Evolutionary conservation across 2,329 filamentous ascomycete genomes (phyloP), one percentile per base, ranked within the genome.

Genomic region (Clathrospora elynae): DNA sequence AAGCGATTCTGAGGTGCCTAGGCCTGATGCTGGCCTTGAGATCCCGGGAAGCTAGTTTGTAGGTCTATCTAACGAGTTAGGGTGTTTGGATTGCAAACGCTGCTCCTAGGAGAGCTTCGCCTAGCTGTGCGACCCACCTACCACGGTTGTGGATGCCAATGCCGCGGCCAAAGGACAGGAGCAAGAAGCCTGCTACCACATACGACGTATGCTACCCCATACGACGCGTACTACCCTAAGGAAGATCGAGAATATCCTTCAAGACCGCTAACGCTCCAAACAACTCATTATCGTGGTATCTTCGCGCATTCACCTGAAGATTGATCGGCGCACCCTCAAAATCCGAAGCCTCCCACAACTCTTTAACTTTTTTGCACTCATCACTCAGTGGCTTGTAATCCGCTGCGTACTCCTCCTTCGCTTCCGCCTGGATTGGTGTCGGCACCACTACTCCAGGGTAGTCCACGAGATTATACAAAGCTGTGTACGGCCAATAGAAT

Each of bases 401-500:
- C 10, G 16, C 32, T 5, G 42, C 41, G 40, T 62, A 58, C 23
- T 32, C 24, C 26, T 56, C 57, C 9, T 49, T 46, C 5, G 17
- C 24, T 14, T 49, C 36, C 9, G 42, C 32, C 23, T 20, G 31
- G 6, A 62, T 44, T 2, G 51, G 49, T 25, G 59, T 61, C 9
- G 57, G 55, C 1, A 57, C 43, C 9, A 53, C 53, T 6, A 50
- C 53, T 2, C 53, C 57, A 0, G 57, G 57, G 29, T 60, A 60
- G 34, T 60, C 57, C 1, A 58, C 49, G 12, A 55, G 32, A 17
- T 60, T 60, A 12, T 39, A 60, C 25, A 58, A 16, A 18, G 36
- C 39, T 4, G 57, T 58, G 22, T 60, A 61, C 2, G 50, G 55
- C 57, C 57, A 60, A 35, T 59, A 60, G 3, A 58, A 52, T 3